Percentiles rank a stretch among this genome's conserved stretches.
phyloP scores from a whole-genome alignment of 2,329 filamentous ascomycete species.

The Colletotrichum cuscutae region DNA sequence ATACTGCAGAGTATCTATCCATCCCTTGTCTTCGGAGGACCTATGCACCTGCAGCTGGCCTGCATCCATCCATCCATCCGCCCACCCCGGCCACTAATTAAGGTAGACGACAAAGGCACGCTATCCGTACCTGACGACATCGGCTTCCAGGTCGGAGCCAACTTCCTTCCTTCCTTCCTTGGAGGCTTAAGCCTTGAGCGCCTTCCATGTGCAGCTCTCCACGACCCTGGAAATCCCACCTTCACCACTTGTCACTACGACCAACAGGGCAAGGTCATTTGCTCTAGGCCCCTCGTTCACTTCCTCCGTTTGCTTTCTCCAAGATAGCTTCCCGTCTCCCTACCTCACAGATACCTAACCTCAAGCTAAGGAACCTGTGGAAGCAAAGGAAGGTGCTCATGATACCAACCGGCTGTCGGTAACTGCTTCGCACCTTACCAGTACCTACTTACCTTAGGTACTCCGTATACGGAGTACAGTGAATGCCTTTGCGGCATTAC shows the following conservation, averaged over 20 bases:
- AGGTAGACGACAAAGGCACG: background rate
- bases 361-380: background rate
- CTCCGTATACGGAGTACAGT: too few relatives aligned
- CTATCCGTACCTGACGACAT: background rate
- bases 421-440: background rate
- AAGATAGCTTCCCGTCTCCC: too few relatives aligned
- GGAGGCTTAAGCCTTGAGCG: too few relatives aligned
- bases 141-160: background rate
- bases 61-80: background rate
- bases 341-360: too few relatives aligned
- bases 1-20: background rate
- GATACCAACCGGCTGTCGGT: background rate
- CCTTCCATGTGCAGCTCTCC: constrained; percentile 10
- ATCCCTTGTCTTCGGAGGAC: background rate
- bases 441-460: background rate
- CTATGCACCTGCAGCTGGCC: background rate
- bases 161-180: background rate
- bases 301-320: background rate
- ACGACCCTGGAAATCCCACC: constrained; percentile 23
- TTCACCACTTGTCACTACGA: background rate
- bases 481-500: background rate
- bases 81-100: background rate
- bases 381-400: background rate
- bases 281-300: background rate
- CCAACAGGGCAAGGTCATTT: background rate